These are phyloP conservation scores for Stagonosporopsis chrysanthemi DNA, from an alignment of 2,329 filamentous ascomycete species.

Conservation along the genomic window DNA sequence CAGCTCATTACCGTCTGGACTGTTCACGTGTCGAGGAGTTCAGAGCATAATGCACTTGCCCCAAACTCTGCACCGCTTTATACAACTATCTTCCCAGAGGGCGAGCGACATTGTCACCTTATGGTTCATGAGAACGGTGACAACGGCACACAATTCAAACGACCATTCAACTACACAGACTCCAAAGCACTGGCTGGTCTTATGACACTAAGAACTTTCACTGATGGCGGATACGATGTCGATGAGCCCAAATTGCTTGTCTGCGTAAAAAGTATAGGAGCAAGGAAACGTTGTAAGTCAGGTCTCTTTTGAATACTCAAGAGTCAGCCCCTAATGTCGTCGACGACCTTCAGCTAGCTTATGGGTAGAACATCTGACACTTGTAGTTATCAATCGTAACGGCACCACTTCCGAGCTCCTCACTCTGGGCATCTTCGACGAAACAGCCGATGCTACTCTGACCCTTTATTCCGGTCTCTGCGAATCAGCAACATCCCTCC, in stretches of 20 bases:
- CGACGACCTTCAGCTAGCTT: neutral
- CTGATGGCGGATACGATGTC: slow-evolving; percentile 63
- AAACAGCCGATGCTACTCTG: slow-evolving; percentile 62
- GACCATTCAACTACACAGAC: slow-evolving; percentile 55
- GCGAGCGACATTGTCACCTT: slow-evolving; percentile 62
- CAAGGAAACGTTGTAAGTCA: slow-evolving; percentile 56
- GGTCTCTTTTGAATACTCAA: neutral
- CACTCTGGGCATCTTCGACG: slow-evolving; percentile 64
- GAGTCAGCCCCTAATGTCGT: neutral
- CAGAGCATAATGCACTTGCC: slow-evolving; percentile 51
- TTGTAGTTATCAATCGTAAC: slow-evolving; percentile 57
- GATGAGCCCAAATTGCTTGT: slow-evolving; percentile 61
- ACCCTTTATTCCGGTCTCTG: slow-evolving; percentile 63
- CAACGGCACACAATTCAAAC: slow-evolving; percentile 54
- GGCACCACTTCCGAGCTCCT: slow-evolving; percentile 56
- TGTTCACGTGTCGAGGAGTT: slow-evolving; percentile 60
- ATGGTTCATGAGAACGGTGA: slow-evolving; percentile 61
- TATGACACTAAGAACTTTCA: slow-evolving; percentile 65
- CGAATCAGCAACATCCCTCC: slow-evolving; percentile 55
- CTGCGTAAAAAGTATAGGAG: slow-evolving; percentile 65
- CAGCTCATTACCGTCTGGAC: slow-evolving; percentile 65
- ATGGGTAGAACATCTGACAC: neutral
- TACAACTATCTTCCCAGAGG: slow-evolving; percentile 66
- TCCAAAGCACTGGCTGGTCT: slow-evolving; percentile 54
- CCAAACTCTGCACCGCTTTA: slow-evolving; percentile 57